Conservation (phyloP, 495 filamentous ascomycete species). For the Penicillium lividum region DNA sequence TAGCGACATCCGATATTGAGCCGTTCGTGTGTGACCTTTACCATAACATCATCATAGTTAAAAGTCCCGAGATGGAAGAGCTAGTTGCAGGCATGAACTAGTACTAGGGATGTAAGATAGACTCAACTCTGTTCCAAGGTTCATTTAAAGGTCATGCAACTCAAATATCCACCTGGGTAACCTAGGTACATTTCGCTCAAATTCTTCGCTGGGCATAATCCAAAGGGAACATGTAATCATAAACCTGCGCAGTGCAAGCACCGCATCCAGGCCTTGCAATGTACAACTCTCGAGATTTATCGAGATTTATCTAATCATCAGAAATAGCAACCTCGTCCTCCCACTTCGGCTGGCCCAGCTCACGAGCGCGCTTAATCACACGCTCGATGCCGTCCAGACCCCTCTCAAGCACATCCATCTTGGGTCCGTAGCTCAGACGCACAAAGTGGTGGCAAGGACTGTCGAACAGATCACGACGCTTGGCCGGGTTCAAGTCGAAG, state of each 20-base stretch:
- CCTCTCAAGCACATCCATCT: constrained; percentile 80
- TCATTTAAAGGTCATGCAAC: neutral
- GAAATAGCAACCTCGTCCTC: constrained; percentile 45
- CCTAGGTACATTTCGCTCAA: neutral
- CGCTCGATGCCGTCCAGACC: constrained; percentile 89
- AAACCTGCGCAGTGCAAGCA: neutral
- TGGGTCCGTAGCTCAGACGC: constrained; percentile 85
- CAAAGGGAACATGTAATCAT: neutral
- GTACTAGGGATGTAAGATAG: no score
- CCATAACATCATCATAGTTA: no score
- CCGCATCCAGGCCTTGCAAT: neutral
- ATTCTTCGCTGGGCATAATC: neutral
- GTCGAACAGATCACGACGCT: constrained; percentile 88
- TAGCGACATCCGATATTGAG: no score
- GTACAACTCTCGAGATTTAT: neutral
- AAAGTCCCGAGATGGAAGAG: no score
- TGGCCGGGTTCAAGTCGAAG: constrained; percentile 84
- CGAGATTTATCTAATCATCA: constrained; percentile 34
- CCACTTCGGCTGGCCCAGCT: constrained; percentile 31
- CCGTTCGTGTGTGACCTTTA: no score
- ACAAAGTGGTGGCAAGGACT: constrained; percentile 96
- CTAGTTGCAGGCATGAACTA: no score
- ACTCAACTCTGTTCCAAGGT: neutral
- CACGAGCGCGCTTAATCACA: constrained; percentile 54
- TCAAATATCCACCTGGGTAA: neutral